Evolutionary conservation across 1,139 yeast species (phyloP).

Genomic region (Debaryomyces psychrophilus): DNA sequence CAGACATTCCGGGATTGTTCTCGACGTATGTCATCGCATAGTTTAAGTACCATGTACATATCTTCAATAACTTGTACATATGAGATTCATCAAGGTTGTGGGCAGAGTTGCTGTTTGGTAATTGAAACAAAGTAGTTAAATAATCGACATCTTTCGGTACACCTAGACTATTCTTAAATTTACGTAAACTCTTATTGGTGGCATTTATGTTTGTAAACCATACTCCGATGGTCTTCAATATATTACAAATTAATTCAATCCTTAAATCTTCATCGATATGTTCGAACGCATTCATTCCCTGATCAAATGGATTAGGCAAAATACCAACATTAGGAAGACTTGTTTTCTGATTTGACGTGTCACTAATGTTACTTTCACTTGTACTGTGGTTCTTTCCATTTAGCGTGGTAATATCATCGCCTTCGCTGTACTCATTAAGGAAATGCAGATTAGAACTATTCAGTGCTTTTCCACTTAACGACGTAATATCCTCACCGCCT

Average conservation of each 20-base stretch:
- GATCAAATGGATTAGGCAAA: not conserved
- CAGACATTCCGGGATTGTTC: conserved; percentile 16
- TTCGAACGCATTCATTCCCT: conserved; percentile 17
- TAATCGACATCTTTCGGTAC: conserved; percentile 9
- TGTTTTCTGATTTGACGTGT: conserved; percentile 6
- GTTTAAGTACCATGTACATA: conserved; percentile 25
- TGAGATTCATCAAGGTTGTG: conserved; percentile 18
- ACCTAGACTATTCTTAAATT: conserved; percentile 7
- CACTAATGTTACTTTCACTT: not conserved
- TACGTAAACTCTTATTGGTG: conserved; percentile 15
- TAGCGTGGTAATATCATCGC: conserved; percentile 36
- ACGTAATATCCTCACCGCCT: conserved; percentile 30
- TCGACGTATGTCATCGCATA: conserved; percentile 22
- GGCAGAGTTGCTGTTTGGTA: conserved; percentile 17
- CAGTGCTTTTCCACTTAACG: conserved; percentile 19
- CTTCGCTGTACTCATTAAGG: conserved; percentile 22
- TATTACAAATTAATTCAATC: conserved; percentile 30
- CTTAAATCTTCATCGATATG: conserved; percentile 32
- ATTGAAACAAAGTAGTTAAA: conserved; percentile 18
- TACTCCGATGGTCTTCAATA: conserved; percentile 26
- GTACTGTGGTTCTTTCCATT: conserved; percentile 14
- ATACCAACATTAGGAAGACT: not conserved
- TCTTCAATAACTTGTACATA: conserved; percentile 21
- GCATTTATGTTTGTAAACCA: conserved; percentile 27
- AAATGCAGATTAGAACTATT: conserved; percentile 11